Evolutionary conservation across 2,329 filamentous ascomycete genomes (phyloP).

Genomic region (Hypomyces perniciosus): DNA sequence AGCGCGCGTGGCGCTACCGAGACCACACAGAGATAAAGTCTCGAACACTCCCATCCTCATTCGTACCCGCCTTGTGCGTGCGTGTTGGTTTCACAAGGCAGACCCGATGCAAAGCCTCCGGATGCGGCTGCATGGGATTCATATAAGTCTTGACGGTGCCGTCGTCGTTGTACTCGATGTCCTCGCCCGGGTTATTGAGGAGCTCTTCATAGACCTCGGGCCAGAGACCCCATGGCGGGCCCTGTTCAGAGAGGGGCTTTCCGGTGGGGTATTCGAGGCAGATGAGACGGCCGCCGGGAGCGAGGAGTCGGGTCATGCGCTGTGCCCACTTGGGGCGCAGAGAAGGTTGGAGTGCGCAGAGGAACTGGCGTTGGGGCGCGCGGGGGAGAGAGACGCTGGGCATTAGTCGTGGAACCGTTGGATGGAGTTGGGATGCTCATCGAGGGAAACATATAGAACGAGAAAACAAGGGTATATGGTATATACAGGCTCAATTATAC

Average conservation of each 20-base stretch:
- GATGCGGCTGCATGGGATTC: conserved; percentile 16
- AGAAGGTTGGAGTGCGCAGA: conserved; percentile 53
- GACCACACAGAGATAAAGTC: conserved; percentile 53
- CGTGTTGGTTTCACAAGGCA: conserved; percentile 44
- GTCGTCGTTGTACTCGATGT: conserved; percentile 51
- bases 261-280: conserved; percentile 74
- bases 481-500: conserved; percentile 14
- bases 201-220: conserved; percentile 67
- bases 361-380: conserved; percentile 41
- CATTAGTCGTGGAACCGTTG: not conserved
- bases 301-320: conserved; percentile 45
- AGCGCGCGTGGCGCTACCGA: conserved; percentile 18
- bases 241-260: conserved; percentile 58
- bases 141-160: conserved; percentile 39
- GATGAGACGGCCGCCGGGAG: conserved; percentile 45
- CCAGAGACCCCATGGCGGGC: conserved; percentile 68
- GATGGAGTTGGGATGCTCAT: not conserved
- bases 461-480: not conserved
- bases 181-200: conserved; percentile 62
- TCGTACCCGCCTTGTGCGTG: conserved; percentile 43
- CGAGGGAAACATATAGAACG: not conserved
- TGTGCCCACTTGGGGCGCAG: conserved; percentile 48
- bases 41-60: conserved; percentile 38
- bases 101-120: conserved; percentile 37
- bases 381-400: not conserved